Base-by-base conservation (phyloP, 495 filamentous ascomycete genomes). In the Hyaloscypha finlandica region DNA sequence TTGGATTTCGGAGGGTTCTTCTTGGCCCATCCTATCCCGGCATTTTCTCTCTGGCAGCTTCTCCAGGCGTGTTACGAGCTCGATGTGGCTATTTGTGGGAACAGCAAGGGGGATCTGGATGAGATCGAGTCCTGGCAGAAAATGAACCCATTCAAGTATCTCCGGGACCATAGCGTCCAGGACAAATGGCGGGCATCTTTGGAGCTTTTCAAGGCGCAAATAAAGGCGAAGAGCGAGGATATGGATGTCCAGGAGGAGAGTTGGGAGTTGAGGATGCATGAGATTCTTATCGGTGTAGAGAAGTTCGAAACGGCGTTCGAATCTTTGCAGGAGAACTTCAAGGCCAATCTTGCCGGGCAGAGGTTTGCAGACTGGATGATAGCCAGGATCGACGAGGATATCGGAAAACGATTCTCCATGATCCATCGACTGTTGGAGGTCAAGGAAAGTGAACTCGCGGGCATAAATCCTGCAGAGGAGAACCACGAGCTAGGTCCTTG, bases 41-140 rank as follows among this genome's bases (percentile, higher is more conserved):
- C 63, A 30, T 65, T 65, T 53, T 65, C 63, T 9, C 54, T 65
- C 20, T 65, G 63, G 63, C 63, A 65, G 35, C 30, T 65, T 30
- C 63, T 65, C 11, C 63, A 65, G 35, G 32, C 63, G 3, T 65
- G 63, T 58, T 65, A 65, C 30, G 63, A 65, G 6, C 39, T 65
- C 4, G 63, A 65, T 48, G 19, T 30, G 3, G 54, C 54, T 52
- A 35, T 65, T 8, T 65, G 63, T 45, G 63, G 63, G 16, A 58
- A 37, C 29, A 58, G 31, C 25, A 37, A 45, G 14, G 48, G 6
- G 12, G 62, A 64, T 45, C 54, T 64, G 30, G 12, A 65, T 14
- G 63, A 65, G 25, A 58, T 42, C 12, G 35, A 31, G 19, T 22
- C 9, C 25, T 67, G 65, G 65, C 29, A 67, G 22, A 53, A 32